Base-by-base conservation (phyloP, 176 grass and related monocot species). In the Neostapfia colusana region DNA sequence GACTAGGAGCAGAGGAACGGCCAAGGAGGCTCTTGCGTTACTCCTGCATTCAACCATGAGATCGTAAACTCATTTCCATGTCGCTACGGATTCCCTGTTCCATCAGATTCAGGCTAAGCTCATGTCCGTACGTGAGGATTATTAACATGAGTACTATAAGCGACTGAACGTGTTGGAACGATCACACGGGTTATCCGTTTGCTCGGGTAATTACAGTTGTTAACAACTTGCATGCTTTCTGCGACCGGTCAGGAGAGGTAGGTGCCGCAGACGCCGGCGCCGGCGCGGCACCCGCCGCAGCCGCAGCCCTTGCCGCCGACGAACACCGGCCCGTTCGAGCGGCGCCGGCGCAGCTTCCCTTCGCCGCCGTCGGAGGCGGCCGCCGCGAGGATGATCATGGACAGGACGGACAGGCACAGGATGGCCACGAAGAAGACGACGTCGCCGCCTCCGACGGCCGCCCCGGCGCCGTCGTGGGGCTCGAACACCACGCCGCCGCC, bases 201-300 rank as follows among this genome's bases (percentile, higher is more conserved):
- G 24, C 16, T 67, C 63, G 55, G 27, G 8, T 69, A 8, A 36
- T 27, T 67, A 20, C 26, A 46, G 2, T 8, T 57, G 21, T 7
- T 35, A 58, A 18, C 56, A 38, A 67, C 21, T 53, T 12, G n/a
- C n/a, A n/a, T n/a, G n/a, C n/a, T n/a, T n/a, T n/a, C n/a, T n/a
- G n/a, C n/a, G n/a, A n/a, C n/a, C n/a, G 76, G 49, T 86, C 72
- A 88, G 61, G 82, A 88, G 18, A 88, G 85, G 75, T 92, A 92
- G 70, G 83, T 88, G 64, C 82, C 82, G 69, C 85, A 92, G 60
- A 85, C 89, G 45, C 74, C 74, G 57, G 50, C 39, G 70, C 75
- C 83, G 17, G 40, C 10, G 75, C 75, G 16, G 86, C 85, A 82
- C 1, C 78, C 82, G 24, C 82, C 85, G 82, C 89, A 88, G 70